A percentile compares a stretch with the other conserved stretches of the same genome.
Conservation (phyloP, 2,329 filamentous ascomycete species). For the Xylariaceae sp. region DNA sequence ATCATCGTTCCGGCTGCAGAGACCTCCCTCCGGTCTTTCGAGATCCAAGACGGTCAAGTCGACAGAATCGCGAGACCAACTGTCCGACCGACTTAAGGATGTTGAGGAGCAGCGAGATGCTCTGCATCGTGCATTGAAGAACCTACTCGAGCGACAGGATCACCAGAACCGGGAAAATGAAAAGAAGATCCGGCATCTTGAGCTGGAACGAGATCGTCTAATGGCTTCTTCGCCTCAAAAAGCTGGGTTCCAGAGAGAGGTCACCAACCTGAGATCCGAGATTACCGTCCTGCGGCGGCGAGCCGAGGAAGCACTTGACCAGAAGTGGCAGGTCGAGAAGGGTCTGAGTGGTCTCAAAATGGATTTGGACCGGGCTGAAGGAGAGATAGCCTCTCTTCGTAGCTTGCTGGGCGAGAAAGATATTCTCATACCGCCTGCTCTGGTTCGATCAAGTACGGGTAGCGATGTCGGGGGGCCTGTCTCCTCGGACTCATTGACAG, state of each 20-base stretch:
- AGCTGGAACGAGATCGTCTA: constrained; percentile 73
- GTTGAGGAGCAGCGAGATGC: constrained; percentile 92
- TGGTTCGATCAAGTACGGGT: constrained; percentile 39
- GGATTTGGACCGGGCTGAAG: constrained; percentile 92
- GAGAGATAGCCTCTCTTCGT: constrained; percentile 83
- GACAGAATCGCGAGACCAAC: constrained; percentile 60
- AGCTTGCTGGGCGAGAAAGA: constrained; percentile 77
- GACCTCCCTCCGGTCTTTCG: constrained; percentile 41
- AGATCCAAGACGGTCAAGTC: constrained; percentile 57
- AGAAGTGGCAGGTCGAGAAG: constrained; percentile 96
- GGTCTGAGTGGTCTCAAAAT: constrained; percentile 85
- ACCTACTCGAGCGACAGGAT: constrained; percentile 79
- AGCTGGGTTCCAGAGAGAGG: constrained; percentile 79
- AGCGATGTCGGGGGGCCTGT: constrained; percentile 43
- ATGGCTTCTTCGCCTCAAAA: constrained; percentile 65
- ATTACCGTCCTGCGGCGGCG: constrained; percentile 78
- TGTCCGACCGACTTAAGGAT: constrained; percentile 81
- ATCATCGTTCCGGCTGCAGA: constrained; percentile 45
- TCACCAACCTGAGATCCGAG: constrained; percentile 74
- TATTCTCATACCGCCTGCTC: constrained; percentile 64
- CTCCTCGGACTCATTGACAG: constrained; percentile 67
- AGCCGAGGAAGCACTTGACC: constrained; percentile 88
- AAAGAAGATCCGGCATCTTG: constrained; percentile 73
- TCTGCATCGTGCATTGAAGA: constrained; percentile 80
- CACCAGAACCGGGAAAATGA: constrained; percentile 78